Evolutionary conservation across 2,329 filamentous ascomycete species (phyloP), one percentile per base, ranked within the genome.

Genomic region (Alternaria brassicae): DNA sequence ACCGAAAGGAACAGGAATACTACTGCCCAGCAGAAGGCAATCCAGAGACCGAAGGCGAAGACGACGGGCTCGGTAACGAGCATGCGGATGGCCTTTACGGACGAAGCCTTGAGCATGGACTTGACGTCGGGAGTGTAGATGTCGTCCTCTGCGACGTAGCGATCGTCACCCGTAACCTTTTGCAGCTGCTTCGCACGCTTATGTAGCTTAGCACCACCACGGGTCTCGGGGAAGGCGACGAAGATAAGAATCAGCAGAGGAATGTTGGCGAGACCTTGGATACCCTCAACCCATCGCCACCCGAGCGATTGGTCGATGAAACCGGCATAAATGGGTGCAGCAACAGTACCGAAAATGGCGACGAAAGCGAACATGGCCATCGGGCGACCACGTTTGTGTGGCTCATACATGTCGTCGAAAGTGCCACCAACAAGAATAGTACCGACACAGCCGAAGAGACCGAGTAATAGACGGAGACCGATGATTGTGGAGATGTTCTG

Each of bases 251-350:
- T 77, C 15, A 79, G 70, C 6, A 84, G 79, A 4, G 82, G 82
- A 30, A 84, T 77, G 67, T 84, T 84, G 65, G 80, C 79, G 4
- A 85, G 68, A 7, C 83, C 83, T 64, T 85, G 82, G 41, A 85
- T 81, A 50, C 82, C 83, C 69, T 85, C 78, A 25, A 84, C 80
- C 83, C 83, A 85, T 54, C 83, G 75, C 83, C 83, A 85, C 53
- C 82, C 82, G 21, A 85, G 75, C 39, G 81, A 74, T 67, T 83
- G 76, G 69, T 84, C 82, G 68, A 85, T 84, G 75, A 84, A 84
- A 41, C 83, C 82, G 45, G 82, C 81, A 67, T 85, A 84, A 65
- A 85, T 84, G 37, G 83, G 83, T 3, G 83, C 83, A 5, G 77
- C 81, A 25, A 85, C 82, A 9, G 83, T 85, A 42, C 83, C 83